These are phyloP conservation scores for Mycena chlorophos DNA, from an alignment of 768 basidiomycete species.

Conservation along the genomic window DNA sequence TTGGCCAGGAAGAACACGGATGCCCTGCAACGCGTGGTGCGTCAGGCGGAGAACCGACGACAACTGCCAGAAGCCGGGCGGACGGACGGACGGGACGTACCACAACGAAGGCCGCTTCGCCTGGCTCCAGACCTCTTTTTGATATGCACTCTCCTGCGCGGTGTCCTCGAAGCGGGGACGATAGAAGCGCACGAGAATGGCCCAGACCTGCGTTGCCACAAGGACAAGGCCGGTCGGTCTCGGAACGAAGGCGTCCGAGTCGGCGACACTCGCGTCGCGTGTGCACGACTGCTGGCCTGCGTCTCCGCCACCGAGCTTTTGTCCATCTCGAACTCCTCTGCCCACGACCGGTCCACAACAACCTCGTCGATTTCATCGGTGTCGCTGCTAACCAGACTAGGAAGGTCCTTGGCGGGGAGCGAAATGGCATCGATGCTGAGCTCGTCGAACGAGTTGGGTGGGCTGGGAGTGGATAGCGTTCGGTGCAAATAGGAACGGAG, in stretches of 20 bases:
- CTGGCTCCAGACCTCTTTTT: constrained; percentile 23
- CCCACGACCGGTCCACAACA: constrained; percentile 58
- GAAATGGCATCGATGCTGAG: background rate
- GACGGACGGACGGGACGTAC: background rate
- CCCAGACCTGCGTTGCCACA: constrained; percentile 11
- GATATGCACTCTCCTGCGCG: constrained; percentile 20
- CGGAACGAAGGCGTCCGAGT: background rate
- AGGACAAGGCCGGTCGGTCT: constrained; percentile 5
- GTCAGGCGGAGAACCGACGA: background rate
- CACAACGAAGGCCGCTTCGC: constrained; percentile 12
- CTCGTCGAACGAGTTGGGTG: constrained; percentile 12
- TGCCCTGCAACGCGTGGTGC: constrained; percentile 20
- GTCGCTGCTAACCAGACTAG: background rate
- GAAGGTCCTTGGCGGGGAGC: background rate
- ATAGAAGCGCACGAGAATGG: constrained; percentile 14
- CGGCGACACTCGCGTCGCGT: constrained; percentile 9
- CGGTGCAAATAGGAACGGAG: constrained; percentile 10
- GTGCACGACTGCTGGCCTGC: constrained; percentile 16
- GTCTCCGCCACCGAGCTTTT: constrained; percentile 27
- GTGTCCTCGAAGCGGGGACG: constrained; percentile 18
- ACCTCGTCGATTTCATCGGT: constrained; percentile 53
- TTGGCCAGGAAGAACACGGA: constrained; percentile 30
- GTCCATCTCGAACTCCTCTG: constrained; percentile 43
- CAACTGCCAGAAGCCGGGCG: constrained; percentile 4
- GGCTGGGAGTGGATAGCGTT: constrained; percentile 15